A percentile compares a stretch with the other conserved stretches of the same genome.
These are phyloP conservation scores for Asclepias syriaca DNA, from an alignment of 257 asterid genomes.

Conservation along the genomic window DNA sequence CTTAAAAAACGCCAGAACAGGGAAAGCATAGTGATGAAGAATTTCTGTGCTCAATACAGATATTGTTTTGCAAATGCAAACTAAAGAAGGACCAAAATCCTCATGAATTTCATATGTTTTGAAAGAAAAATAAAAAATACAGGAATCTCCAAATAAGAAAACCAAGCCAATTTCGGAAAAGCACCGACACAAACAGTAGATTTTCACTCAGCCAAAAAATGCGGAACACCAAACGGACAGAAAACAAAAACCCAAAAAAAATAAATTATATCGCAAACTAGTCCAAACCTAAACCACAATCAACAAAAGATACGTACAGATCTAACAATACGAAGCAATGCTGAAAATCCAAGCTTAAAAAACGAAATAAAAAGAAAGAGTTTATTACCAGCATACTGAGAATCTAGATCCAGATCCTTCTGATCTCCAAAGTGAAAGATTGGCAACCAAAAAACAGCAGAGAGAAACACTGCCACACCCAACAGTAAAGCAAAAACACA, in stretches of 20 bases:
- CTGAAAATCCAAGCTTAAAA: conserved; percentile 1
- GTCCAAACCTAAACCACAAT: not conserved
- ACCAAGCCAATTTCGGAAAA: not conserved
- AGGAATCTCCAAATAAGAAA: not conserved
- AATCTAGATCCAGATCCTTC: conserved; percentile 73
- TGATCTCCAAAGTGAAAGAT: conserved; percentile 46
- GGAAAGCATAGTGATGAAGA: not conserved
- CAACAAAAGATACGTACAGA: conserved; percentile 6
- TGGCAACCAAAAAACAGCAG: conserved; percentile 79
- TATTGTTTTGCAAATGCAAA: not conserved
- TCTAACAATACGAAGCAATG: conserved; percentile 12
- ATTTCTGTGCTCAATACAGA: not conserved
- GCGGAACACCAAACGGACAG: not conserved
- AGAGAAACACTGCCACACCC: conserved; percentile 58
- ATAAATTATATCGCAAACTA: not conserved
- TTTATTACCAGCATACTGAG: conserved; percentile 31
- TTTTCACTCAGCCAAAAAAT: not conserved
- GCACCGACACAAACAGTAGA: not conserved
- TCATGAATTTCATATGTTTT: not conserved
- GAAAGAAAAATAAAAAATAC: not conserved
- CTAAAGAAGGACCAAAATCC: not conserved
- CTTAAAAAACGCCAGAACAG: not conserved
- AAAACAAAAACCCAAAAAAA: not conserved
- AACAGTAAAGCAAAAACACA: conserved; percentile 59
- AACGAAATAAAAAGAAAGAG: not conserved